Evolutionary conservation across 768 basidiomycete species (phyloP).

Genomic region (Auriscalpium vulgare): DNA sequence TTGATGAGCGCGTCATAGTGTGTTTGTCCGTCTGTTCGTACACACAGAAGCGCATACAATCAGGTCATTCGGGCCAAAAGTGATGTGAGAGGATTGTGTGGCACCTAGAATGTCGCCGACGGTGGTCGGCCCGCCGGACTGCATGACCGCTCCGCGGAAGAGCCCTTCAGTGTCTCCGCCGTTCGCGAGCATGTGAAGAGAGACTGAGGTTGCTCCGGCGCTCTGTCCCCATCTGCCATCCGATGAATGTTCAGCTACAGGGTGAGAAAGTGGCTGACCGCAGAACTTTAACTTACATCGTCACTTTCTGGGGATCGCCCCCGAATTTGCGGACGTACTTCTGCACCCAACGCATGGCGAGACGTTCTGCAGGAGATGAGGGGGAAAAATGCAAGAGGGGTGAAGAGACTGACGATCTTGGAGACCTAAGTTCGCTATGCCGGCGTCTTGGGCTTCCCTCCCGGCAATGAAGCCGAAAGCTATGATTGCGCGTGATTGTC

Average conservation of each 20-base stretch:
- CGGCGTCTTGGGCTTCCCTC: constrained; percentile 8
- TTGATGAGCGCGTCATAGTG: constrained; percentile 36
- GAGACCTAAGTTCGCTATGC: constrained; percentile 12
- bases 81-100: constrained; percentile 24
- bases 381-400: not conserved
- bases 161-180: constrained; percentile 16
- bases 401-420: constrained; percentile 9
- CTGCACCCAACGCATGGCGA: constrained; percentile 34
- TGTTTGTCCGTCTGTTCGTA: constrained; percentile 28
- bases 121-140: constrained; percentile 18
- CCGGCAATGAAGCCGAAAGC: constrained; percentile 12
- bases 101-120: constrained; percentile 8
- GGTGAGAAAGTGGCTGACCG: not conserved
- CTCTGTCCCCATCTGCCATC: constrained; percentile 25
- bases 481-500: not conserved
- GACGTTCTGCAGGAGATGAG: constrained; percentile 16
- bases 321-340: constrained; percentile 33
- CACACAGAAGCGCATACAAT: no score
- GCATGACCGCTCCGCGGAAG: constrained; percentile 19
- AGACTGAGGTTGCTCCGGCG: constrained; percentile 30
- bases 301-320: constrained; percentile 29
- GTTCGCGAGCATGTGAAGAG: constrained; percentile 22
- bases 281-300: constrained; percentile 12
- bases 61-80: no score
- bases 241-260: no score